Evolutionary conservation across 345 rosid species (phyloP).

Genomic region (Eucalyptus virginea): DNA sequence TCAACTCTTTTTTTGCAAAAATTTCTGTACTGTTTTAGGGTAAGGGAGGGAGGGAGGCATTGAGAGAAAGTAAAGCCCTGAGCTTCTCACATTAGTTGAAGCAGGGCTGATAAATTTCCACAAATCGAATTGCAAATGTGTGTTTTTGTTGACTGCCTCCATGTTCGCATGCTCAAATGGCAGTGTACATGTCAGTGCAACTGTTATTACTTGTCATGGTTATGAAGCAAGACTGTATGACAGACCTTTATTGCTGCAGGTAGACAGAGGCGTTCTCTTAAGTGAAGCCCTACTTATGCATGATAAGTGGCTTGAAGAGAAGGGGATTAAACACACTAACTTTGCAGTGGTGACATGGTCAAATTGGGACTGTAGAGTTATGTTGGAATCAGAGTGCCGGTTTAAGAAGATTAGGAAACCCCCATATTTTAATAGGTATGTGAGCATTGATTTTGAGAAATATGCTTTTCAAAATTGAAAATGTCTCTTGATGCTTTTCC

Average conservation of each 20-base stretch:
- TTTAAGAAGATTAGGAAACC: slow-evolving; percentile 42
- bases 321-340: slow-evolving; percentile 35
- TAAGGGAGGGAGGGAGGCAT: background rate
- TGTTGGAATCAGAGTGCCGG: slow-evolving; percentile 53
- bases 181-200: background rate
- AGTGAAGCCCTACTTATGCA: slow-evolving; percentile 36
- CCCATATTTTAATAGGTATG: slow-evolving; percentile 37
- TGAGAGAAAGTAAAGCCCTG: background rate
- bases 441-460: background rate
- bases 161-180: background rate
- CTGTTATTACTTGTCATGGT: background rate
- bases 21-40: background rate
- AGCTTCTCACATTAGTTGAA: background rate
- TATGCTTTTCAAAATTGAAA: background rate
- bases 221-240: background rate
- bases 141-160: background rate
- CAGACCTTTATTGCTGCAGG: slow-evolving; percentile 6
- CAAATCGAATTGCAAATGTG: background rate
- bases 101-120: background rate
- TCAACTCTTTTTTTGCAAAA: background rate
- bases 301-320: slow-evolving; percentile 50
- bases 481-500: background rate
- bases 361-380: slow-evolving; percentile 46
- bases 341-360: slow-evolving; percentile 52
- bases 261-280: slow-evolving; percentile 31